A percentile compares a stretch with the other conserved stretches of the same genome.
Conservation (phyloP, 2,329 filamentous ascomycete species). For the Apiospora saccharicola region DNA sequence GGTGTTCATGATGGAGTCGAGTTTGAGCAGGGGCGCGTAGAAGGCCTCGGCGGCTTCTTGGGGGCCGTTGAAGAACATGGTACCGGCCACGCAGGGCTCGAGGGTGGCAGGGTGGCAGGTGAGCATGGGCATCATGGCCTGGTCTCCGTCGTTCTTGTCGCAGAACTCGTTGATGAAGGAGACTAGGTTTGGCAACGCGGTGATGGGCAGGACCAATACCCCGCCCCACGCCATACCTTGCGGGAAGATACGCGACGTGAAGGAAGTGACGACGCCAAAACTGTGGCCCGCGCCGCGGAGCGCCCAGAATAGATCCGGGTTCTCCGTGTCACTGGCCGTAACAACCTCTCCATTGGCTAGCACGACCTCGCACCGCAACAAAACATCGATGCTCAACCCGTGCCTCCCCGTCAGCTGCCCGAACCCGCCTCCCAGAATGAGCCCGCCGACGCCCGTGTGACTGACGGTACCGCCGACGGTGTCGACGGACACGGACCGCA, state of each 20-base stretch:
- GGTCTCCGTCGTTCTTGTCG: conserved; percentile 35
- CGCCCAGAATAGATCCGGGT: conserved; percentile 52
- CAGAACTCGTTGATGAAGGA: conserved; percentile 41
- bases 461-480: conserved; percentile 68
- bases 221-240: conserved; percentile 45
- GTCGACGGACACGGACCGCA: conserved; percentile 59
- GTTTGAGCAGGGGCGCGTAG: conserved; percentile 19
- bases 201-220: conserved; percentile 35
- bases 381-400: conserved; percentile 56
- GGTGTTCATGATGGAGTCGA: conserved; percentile 23
- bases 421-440: conserved; percentile 66
- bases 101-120: conserved; percentile 40
- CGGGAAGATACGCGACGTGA: conserved; percentile 43
- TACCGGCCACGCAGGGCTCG: conserved; percentile 23
- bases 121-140: conserved; percentile 27
- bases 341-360: conserved; percentile 47
- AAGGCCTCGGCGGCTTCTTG: conserved; percentile 24
- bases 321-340: conserved; percentile 49
- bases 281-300: conserved; percentile 50
- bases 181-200: conserved; percentile 39
- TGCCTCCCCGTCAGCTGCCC: conserved; percentile 62
- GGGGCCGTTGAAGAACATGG: conserved; percentile 26
- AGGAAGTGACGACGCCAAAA: conserved; percentile 52
- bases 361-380: conserved; percentile 49
- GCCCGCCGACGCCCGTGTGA: conserved; percentile 67